Percentiles rank a stretch among this genome's conserved stretches.
Evolutionary conservation across 495 filamentous ascomycete genomes (phyloP).

Genomic region (Annulohypoxylon nitens): DNA sequence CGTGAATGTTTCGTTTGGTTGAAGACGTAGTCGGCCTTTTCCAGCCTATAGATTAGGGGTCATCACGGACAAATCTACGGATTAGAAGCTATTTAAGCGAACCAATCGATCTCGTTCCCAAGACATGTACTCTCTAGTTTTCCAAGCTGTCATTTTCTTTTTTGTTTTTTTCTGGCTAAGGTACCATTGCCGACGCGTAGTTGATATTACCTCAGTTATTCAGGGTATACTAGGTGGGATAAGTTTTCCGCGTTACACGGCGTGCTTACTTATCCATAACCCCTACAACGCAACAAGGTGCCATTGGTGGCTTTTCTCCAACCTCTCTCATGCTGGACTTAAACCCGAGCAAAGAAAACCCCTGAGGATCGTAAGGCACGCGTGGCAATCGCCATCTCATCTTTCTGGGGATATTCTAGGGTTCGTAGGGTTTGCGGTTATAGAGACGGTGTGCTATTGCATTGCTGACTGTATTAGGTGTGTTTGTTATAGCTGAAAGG

Average conservation of each 20-base stretch:
- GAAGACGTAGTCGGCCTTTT: background rate
- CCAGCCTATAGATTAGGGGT: background rate
- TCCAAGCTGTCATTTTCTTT: background rate
- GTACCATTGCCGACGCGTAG: background rate
- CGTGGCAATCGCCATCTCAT: constrained; percentile 23
- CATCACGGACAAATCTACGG: background rate
- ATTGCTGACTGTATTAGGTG: constrained; percentile 14
- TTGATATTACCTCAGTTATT: background rate
- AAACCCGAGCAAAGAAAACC: constrained; percentile 14
- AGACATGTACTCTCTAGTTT: background rate
- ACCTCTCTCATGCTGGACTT: background rate
- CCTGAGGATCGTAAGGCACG: constrained; percentile 14
- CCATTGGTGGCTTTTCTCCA: constrained; percentile 21
- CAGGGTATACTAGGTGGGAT: background rate
- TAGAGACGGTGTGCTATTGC: background rate
- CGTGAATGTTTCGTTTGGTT: background rate
- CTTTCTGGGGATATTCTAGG: background rate
- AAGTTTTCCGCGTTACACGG: background rate
- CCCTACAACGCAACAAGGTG: background rate
- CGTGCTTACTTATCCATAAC: background rate
- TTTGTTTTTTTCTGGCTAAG: no score
- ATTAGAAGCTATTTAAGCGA: background rate
- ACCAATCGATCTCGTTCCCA: background rate
- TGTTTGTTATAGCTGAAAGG: background rate
- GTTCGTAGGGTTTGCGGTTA: background rate